Evolutionary conservation across 257 asterid species (phyloP), one percentile per base, ranked within the genome.

Genomic region (Lithospermum erythrorhizon): DNA sequence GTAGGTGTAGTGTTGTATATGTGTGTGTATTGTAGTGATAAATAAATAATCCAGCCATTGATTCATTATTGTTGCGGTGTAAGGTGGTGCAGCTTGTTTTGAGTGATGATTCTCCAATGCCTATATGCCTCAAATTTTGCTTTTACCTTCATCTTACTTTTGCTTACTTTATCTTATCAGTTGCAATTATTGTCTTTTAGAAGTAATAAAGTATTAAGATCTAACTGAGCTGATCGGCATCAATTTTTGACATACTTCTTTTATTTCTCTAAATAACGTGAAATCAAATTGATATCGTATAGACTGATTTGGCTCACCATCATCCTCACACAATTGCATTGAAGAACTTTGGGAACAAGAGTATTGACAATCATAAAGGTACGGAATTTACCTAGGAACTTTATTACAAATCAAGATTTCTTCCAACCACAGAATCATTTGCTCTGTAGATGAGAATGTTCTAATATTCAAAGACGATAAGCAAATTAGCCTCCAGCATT

Each of bases 241-340:
- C 45, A 6, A 7, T 35, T 4, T 30, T 30, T 30, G 6, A 6
- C 37, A 30, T 30, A 30, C 9, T 30, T 2, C 9, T 5, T 30
- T 30, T 17, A 5, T 17, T 51, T 51, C 55, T 51, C 21, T 51
- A 19, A 18, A 19, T n/a, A 19, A 19, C 10, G 23, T 22, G 57
- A 41, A 41, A 53, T 53, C 27, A 7, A 60, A 61, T 59, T 35
- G 35, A 29, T 59, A 30, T 63, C 51, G 62, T 57, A 41, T 80
- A 88, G 96, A 85, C 86, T 4, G 87, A 88, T 70, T 72, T 85
- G 61, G 93, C 87, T 2, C 82, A 80, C 32, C 79, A 75, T 47
- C 86, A 81, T 67, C 87, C 87, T 0, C 81, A 59, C 72, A 87
- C 86, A 70, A 63, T 74, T 59, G 87, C 87, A 16, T 63, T 88